Conservation (phyloP, 345 rosid species). For the Sonneratia caseolaris region DNA sequence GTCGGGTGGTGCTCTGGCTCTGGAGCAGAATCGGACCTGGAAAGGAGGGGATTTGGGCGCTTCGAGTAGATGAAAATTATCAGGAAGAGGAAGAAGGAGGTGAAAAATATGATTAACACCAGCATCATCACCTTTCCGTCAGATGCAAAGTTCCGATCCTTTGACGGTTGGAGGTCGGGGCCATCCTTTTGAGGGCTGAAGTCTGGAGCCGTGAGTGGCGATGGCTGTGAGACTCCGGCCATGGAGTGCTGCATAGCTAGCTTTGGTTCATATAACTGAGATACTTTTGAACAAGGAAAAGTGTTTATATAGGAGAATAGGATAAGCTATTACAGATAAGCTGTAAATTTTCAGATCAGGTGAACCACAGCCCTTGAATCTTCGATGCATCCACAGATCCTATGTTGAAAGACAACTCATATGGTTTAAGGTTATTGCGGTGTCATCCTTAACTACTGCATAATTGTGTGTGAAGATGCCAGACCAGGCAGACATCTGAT, state of each 20-base stretch:
- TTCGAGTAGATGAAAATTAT: constrained; percentile 12
- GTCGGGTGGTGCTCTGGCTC: constrained; percentile 1
- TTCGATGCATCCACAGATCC: too few species aligned
- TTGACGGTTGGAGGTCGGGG: constrained; percentile 17
- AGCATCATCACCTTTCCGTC: constrained; percentile 45
- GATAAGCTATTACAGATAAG: too few species aligned
- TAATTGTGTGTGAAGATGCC: too few species aligned
- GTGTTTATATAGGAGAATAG: too few species aligned
- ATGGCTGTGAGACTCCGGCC: neutral
- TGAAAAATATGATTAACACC: constrained; percentile 24
- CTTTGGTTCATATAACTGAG: neutral
- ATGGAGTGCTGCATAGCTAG: neutral
- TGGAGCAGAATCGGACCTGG: neutral
- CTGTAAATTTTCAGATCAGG: too few species aligned
- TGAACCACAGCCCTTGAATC: too few species aligned
- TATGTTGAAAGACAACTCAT: too few species aligned
- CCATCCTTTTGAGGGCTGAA: constrained; percentile 7
- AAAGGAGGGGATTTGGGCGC: neutral
- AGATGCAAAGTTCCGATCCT: constrained; percentile 32
- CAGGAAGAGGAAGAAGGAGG: constrained; percentile 18
- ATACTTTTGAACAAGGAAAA: too few species aligned
- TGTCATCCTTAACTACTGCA: too few species aligned
- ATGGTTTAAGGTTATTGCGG: too few species aligned
- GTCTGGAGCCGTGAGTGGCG: constrained; percentile 6
- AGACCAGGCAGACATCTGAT: too few species aligned